A percentile compares a stretch with the other conserved stretches of the same genome.
Conservation (phyloP, 345 rosid species). For the Eucalyptus erythrocorys region DNA sequence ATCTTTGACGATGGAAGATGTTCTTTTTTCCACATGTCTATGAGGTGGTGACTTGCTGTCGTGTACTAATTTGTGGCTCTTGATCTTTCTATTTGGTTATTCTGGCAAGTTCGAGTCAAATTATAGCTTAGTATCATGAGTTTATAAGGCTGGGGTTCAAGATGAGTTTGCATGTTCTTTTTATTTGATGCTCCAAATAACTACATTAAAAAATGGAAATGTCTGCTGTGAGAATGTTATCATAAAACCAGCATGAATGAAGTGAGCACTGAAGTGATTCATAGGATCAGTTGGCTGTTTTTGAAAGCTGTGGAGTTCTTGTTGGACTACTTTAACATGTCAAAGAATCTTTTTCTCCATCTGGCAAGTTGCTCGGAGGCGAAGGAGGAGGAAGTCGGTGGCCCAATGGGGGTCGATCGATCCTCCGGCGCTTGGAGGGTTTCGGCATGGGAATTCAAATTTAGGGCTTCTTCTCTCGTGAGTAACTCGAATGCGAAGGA, state of each 20-base stretch:
- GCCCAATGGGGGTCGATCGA: too few species aligned
- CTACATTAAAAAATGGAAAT: neutral
- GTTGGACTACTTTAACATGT: neutral
- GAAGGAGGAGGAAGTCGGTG: too few species aligned
- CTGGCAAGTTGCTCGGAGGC: too few species aligned
- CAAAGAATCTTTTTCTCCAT: neutral
- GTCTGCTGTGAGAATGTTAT: neutral
- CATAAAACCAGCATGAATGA: neutral
- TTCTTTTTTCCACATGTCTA: neutral
- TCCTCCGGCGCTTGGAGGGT: too few species aligned
- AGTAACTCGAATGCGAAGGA: too few species aligned
- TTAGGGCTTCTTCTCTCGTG: too few species aligned
- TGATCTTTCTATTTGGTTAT: neutral
- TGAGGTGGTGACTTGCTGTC: neutral
- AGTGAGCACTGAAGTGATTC: neutral
- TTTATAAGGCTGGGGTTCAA: slow-evolving; percentile 64
- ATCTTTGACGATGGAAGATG: neutral
- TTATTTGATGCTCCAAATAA: neutral
- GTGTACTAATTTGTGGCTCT: neutral
- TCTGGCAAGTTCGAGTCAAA: slow-evolving; percentile 57
- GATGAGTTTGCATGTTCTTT: neutral
- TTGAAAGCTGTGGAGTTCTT: neutral
- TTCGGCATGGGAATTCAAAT: too few species aligned
- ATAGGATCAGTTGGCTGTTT: neutral
- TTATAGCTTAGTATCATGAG: slow-evolving; percentile 81